Evolutionary conservation across 2,329 filamentous ascomycete species (phyloP), one percentile per base, ranked within the genome.

Genomic region (Colletotrichum sp.): DNA sequence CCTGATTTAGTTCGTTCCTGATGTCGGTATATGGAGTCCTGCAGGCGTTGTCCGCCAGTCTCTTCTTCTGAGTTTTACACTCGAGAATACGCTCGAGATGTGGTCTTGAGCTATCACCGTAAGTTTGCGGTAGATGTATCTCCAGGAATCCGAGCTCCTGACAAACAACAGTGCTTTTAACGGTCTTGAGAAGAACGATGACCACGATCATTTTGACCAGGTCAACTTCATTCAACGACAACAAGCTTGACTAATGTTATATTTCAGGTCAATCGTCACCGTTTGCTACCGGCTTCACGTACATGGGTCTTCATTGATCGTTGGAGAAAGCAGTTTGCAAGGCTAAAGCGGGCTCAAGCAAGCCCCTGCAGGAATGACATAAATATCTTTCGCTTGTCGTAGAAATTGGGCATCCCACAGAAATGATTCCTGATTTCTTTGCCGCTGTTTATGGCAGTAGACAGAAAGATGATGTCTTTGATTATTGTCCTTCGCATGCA

Each of bases 1-100:
- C 9, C 0, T n/a, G 19, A n/a, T 2, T 44, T 2, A 1, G 39
- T 44, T n/a, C 5, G 1, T n/a, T 4, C 9, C 19, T n/a, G 19
- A 9, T n/a, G 39, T 12, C 39, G 3, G 19, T 2, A 12, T 2
- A 44, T 1, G 39, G 9, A 6, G 5, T 44, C 12, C 39, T 3
- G 5, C 9, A 49, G 9, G n/a, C n/a, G n/a, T n/a, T n/a, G n/a
- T n/a, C n/a, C n/a, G n/a, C n/a, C n/a, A n/a, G n/a, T n/a, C n/a
- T n/a, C n/a, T n/a, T n/a, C n/a, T n/a, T n/a, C n/a, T n/a, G n/a
- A n/a, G n/a, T n/a, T n/a, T n/a, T 13, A 22, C 22, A 1, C 44
- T 49, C 11, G 1, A 49, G 11, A 49, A 8, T 4, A 49, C n/a
- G 44, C n/a, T n/a, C n/a, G n/a, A n/a, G n/a, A n/a, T n/a, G n/a